A percentile compares a stretch with the other conserved stretches of the same genome.
Evolutionary conservation across 306 rosid genomes (phyloP).

Genomic region (Echinosophora koreensis): DNA sequence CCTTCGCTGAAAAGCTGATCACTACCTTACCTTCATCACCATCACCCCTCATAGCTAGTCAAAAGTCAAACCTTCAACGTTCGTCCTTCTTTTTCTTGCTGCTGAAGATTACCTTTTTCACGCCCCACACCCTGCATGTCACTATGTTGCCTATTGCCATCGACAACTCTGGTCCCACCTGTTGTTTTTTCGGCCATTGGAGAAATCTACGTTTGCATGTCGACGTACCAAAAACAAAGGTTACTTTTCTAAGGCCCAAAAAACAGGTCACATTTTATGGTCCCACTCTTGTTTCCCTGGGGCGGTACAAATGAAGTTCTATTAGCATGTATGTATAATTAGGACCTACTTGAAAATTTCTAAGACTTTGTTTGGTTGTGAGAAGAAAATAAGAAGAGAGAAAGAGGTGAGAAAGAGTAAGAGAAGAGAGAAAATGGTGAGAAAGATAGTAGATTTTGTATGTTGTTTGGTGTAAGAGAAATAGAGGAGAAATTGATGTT

Average conservation of each 20-base stretch:
- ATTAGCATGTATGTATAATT: too few species aligned
- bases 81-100: not conserved
- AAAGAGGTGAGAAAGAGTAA: too few species aligned
- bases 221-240: not conserved
- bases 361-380: too few species aligned
- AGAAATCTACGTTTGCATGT: not conserved
- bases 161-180: not conserved
- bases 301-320: not conserved
- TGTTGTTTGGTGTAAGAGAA: too few species aligned
- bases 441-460: too few species aligned
- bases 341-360: too few species aligned
- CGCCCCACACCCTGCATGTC: not conserved
- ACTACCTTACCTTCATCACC: too few species aligned
- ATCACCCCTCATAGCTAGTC: too few species aligned
- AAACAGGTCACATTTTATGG: not conserved
- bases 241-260: constrained; percentile 22
- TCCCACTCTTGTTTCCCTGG: not conserved
- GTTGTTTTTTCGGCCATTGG: not conserved
- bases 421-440: too few species aligned
- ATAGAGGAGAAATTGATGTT: too few species aligned
- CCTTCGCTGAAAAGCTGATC: constrained; percentile 1
- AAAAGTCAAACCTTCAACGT: not conserved
- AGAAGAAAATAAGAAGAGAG: too few species aligned
- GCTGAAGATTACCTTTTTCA: not conserved
- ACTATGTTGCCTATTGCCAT: not conserved